Base-by-base conservation (phyloP, 441 rosid genomes). In the Aquilaria agallochum region DNA sequence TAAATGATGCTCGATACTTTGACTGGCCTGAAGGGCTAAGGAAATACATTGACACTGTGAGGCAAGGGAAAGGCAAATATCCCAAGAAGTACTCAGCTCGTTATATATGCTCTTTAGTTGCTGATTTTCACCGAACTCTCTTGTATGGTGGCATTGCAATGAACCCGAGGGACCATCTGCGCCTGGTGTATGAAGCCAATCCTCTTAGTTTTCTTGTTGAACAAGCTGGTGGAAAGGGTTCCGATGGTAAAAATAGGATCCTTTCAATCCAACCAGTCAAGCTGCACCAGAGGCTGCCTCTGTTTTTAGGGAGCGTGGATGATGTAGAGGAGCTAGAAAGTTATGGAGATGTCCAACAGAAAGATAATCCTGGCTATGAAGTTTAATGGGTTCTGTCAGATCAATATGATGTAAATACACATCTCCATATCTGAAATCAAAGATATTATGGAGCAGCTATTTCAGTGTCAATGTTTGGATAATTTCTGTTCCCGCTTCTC, bases 81-180 rank as follows among this genome's bases (percentile, higher is more conserved):
- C 96, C 92, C 1, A 93, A 90, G 76, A 93, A 93, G 59, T 90
- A 93, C 60, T 93, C 98, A 1, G 98, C 98, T 0, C 90, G 97
- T 34, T 93, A 93, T 65, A 85, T 93, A 71, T 93, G 97, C 69
- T 93, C 96, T 56, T 76, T 93, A 40, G 97, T 93, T 47, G 97
- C 98, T 66, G 98, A 93, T 76, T 88, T 90, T 63, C 97, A 93
- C 58, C 76, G 98, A 65, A 93, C 98, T 3, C 48, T 93, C 48
- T 65, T 93, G 75, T 93, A 90, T 64, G 98, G 97, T 15, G 97
- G 98, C 15, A 74, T 93, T 13, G 92, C 95, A 67, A 93, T 93
- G 98, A 90, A 90, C 74, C 97, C 98, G 27, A 86, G 98, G 72
- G 87, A 83, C 72, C 98, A 93, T 76, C 94, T 93, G 27, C 96